Evolutionary conservation across 495 filamentous ascomycete genomes (phyloP), one percentile per base, ranked within the genome.

Genomic region (Neurospora africana): DNA sequence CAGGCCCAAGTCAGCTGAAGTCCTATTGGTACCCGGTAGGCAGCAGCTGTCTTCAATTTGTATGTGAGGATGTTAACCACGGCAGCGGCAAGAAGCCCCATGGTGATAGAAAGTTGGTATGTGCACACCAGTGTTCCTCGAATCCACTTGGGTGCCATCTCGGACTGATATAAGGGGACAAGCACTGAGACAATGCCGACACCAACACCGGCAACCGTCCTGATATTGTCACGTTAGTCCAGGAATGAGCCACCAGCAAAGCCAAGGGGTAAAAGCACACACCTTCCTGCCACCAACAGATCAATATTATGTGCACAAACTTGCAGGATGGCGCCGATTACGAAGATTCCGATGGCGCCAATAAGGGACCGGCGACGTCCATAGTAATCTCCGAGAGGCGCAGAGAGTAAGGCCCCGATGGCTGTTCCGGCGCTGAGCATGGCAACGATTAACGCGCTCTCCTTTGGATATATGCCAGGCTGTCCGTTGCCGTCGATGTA

Each of bases 361-460:
- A 97, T 93, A 75, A 97, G 88, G 58, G 89, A 92, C 53, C 88
- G 75, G 36, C 93, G 89, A 77, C 94, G 92, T 71, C 94, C 94
- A 67, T 94, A 84, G 71, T 83, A 80, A 79, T 97, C 94, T 37
- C 89, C 93, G 9, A 91, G 79, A 4, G 91, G 91, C 19, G 91
- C 91, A 35, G 94, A 89, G 19, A 85, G 74, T 40, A 97, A 84
- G 27, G 94, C 90, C 39, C 88, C 94, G 70, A 93, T 89, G 78
- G 95, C 93, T 2, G 94, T 97, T 44, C 94, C 94, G 10, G 91
- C 93, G 61, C 93, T 97, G 67, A 98, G 85, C 72, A 98, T 92
- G 10, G 94, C 93, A 69, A 94, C 92, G 74, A 94, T 92, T 75
- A 93, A 83, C 38, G 93, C 91, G 10, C 87, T 84, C 77, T 94